Evolutionary conservation across 768 basidiomycete species (phyloP), one percentile per base, ranked within the genome.

Genomic region (Hypholoma fasciculare): DNA sequence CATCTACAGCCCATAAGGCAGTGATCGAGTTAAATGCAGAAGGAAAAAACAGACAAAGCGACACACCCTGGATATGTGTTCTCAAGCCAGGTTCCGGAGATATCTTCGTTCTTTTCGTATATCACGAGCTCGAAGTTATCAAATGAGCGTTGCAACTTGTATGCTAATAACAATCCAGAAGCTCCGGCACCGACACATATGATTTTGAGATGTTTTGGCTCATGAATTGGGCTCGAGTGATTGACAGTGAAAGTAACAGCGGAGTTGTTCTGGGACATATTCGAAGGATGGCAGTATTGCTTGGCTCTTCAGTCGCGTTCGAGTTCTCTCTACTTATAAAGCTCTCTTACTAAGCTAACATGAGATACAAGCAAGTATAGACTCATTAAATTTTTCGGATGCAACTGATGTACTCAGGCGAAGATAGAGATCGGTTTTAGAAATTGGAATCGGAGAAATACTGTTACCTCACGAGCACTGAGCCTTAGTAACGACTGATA

Each of bases 121-220:
- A 73, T 11, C 9, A 64, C 61, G 14, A 74, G 63, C 12, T 69
- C 63, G 37, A 72, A 71, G 37, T 73, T 70, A 7, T 68, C 62
- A 53, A 75, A 73, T 5, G 72, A 72, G 3, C 73, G 66, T 54
- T 72, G 73, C 3, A 73, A 61, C 47, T 72, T 73, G 63, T 74
- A 74, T 0, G 68, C 68, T 40, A 69, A 60, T 12, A 51, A 59
- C 16, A 74, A 65, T 7, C 73, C 73, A 14, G 73, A 74, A 9
- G 73, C 73, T 13, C 73, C 73, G 2, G 71, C 70, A 2, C 73
- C 73, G 39, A 71, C 64, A 48, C 71, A 73, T 7, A 70, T 63
- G 2, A 73, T 63, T 60, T 63, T 69, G 56, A 74, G 58, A 27
- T 56, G 69, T 3, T 70, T 63, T 43, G 72, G 68, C 11, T 57